phyloP scores from a whole-genome alignment of 2,329 filamentous ascomycete species.

The Phaeosphaeria sp. region DNA sequence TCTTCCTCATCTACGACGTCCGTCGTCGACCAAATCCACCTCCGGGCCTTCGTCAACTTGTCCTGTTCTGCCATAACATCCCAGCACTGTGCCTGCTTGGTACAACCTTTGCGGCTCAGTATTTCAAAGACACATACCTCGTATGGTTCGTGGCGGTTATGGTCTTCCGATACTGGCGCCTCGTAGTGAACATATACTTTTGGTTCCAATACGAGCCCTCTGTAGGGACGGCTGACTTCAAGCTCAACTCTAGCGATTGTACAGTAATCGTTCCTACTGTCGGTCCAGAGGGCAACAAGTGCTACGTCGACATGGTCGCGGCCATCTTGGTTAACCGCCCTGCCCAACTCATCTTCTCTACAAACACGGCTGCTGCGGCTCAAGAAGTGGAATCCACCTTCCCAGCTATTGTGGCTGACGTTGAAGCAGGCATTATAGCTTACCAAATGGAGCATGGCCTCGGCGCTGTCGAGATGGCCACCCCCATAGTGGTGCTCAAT shows the following conservation, averaged over 20 bases:
- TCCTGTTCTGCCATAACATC: conserved; percentile 18
- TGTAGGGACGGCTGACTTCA: background rate
- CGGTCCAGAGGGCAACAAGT: conserved; percentile 12
- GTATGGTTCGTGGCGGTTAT: conserved; percentile 22
- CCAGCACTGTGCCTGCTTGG: conserved; percentile 10
- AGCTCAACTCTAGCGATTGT: conserved; percentile 12
- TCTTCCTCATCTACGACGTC: conserved; percentile 14
- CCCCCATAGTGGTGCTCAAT: conserved; percentile 12
- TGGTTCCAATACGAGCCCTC: conserved; percentile 23
- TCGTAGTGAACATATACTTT: conserved; percentile 19
- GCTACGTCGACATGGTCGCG: conserved; percentile 14
- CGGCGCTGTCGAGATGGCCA: background rate
- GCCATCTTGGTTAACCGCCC: conserved; percentile 22
- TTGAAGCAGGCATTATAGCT: conserved; percentile 6
- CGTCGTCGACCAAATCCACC: conserved; percentile 2
- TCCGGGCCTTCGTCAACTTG: background rate
- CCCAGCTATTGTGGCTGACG: background rate
- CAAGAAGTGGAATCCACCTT: conserved; percentile 6
- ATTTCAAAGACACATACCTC: conserved; percentile 1
- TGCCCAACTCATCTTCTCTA: conserved; percentile 23
- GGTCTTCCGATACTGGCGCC: conserved; percentile 29
- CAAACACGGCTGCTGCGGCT: conserved; percentile 8
- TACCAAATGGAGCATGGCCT: conserved; percentile 18
- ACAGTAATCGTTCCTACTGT: conserved; percentile 31
- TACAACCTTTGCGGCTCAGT: conserved; percentile 6